These are phyloP conservation scores for Boletellus deceptivus DNA, from an alignment of 1,284 basidiomycete genomes.

Conservation along the genomic window DNA sequence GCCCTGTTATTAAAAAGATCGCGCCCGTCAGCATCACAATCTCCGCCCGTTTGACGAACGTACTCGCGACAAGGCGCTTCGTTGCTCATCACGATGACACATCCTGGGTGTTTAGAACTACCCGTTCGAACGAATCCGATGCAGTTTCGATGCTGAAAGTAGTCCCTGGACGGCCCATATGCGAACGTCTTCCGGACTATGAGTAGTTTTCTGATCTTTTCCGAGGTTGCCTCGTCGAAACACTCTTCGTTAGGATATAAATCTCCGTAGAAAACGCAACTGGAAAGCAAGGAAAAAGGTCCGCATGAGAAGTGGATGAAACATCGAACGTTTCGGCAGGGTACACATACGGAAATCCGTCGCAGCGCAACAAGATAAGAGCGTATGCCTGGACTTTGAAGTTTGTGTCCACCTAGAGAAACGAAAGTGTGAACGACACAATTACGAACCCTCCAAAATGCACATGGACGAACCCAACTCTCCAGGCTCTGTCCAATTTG, in stretches of 20 bases:
- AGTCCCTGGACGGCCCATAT: conserved; percentile 61
- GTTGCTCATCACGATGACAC: conserved; percentile 71
- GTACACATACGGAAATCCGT: conserved; percentile 79
- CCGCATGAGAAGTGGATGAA: neutral
- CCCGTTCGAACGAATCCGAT: conserved; percentile 75
- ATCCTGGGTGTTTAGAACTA: conserved; percentile 47
- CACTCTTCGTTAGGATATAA: conserved; percentile 71
- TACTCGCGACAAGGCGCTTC: conserved; percentile 21
- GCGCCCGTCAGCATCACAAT: neutral
- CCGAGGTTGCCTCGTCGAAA: conserved; percentile 53
- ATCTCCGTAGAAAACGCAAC: conserved; percentile 93
- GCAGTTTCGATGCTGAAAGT: conserved; percentile 54
- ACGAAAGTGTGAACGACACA: neutral
- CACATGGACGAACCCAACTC: conserved; percentile 61
- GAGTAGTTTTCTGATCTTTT: conserved; percentile 52
- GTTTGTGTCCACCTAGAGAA: conserved; percentile 53
- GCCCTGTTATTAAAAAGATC: conserved; percentile 13
- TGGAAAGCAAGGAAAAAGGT: conserved; percentile 27
- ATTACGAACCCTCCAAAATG: neutral
- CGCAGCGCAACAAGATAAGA: conserved; percentile 77
- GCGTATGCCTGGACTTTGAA: conserved; percentile 85
- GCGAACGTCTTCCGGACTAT: conserved; percentile 61
- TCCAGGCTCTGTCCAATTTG: conserved; percentile 71
- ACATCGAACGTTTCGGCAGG: neutral
- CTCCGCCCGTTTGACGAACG: neutral